Conservation (phyloP, 1,139 yeast genomes). For the Taiozyma sp. region DNA sequence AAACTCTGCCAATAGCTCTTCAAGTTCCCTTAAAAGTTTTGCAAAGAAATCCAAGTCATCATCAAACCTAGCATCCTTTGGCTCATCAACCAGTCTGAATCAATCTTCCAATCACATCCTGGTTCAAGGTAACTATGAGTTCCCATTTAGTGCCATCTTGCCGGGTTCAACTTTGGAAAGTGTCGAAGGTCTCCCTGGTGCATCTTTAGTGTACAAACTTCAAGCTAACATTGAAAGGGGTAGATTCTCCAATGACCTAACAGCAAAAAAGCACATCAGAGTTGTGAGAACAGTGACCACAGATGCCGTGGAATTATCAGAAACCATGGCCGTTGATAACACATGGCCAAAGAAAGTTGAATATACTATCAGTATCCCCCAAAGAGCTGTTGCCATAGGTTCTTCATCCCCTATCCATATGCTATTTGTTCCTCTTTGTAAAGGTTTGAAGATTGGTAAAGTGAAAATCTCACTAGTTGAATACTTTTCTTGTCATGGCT, state of each 20-base stretch:
- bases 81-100: conserved; percentile 25
- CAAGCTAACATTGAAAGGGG: conserved; percentile 84
- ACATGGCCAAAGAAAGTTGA: conserved; percentile 96
- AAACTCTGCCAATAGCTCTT: conserved; percentile 18
- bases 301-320: conserved; percentile 83
- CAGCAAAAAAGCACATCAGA: conserved; percentile 69
- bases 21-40: conserved; percentile 19
- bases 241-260: conserved; percentile 59
- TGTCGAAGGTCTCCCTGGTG: conserved; percentile 86
- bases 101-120: conserved; percentile 31
- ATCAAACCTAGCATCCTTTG: conserved; percentile 21
- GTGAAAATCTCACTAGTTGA: conserved; percentile 66
- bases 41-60: conserved; percentile 26
- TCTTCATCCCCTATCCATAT: conserved; percentile 67
- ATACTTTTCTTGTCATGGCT: conserved; percentile 56
- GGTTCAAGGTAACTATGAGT: conserved; percentile 77
- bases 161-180: conserved; percentile 89
- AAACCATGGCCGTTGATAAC: conserved; percentile 91
- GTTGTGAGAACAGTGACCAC: conserved; percentile 86
- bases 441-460: conserved; percentile 74
- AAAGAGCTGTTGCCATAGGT: conserved; percentile 89
- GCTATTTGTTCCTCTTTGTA: conserved; percentile 70
- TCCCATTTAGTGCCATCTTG: conserved; percentile 79
- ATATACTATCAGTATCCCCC: conserved; percentile 79
- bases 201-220: conserved; percentile 68